Evolutionary conservation across 306 rosid genomes (phyloP), one percentile per base, ranked within the genome.

Genomic region (Mimosa pudica): DNA sequence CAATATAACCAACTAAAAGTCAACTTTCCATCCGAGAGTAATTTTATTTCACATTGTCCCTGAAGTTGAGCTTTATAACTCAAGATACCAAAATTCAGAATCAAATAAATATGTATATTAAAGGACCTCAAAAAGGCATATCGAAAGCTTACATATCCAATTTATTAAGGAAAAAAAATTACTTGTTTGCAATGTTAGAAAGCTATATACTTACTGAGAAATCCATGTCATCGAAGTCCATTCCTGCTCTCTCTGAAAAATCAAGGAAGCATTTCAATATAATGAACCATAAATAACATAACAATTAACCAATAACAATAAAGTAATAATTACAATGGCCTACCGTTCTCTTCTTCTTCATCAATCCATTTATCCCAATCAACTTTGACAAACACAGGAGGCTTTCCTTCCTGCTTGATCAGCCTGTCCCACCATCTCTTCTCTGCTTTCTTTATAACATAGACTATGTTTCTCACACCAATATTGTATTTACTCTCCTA

Each of bases 401-500:
- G 70, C 55, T 80, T 86, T 69, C 87, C 92, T 44, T 66, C 81
- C 47, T 82, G 88, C 79, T 86, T 80, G 52, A 86, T 42, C 83
- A 89, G 46, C 57, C 87, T 82, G 69, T 79, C 82, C 90, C 90
- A 86, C 92, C 89, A 82, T 76, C 84, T 83, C 75, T 64, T 74
- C 80, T 89, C 90, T 7, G 83, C 84, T 63, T 89, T 89, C 77
- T 82, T 81, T 38, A 89, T 76, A 8, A 84, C 69, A 77, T 83
- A 89, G 62, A 76, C 48, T 61, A 84, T 86, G 74, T 70, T 84
- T 69, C 92, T 84, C 67, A 76, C 75, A 63, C 87, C 87, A 73
- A 89, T 36, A 61, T 55, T 84, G 20, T 83, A 77, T 65, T 84
- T 89, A 74, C 90, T 86, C 78, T 86, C 92, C 90, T 89, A 81